Evolutionary conservation across 805 yeast genomes (phyloP).

Genomic region (Candida ponderosae): DNA sequence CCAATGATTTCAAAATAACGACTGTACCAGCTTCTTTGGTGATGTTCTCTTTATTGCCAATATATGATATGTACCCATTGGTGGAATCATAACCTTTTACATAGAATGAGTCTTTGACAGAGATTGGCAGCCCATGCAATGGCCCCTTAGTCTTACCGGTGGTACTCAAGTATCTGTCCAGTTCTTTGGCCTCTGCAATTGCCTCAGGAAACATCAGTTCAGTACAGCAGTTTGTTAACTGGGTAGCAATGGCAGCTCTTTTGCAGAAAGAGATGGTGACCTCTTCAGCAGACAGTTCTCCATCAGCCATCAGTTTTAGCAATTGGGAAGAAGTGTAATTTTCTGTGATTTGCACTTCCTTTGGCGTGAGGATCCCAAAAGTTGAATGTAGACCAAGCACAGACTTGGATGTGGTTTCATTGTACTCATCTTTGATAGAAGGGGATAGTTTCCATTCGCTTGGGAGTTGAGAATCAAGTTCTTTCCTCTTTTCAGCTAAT

Average conservation of each 20-base stretch:
- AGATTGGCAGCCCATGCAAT: conserved; percentile 56
- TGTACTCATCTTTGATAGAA: no score
- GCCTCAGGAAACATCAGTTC: conserved; percentile 43
- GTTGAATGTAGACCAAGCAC: no score
- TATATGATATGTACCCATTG: conserved; percentile 29
- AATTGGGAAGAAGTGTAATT: no score
- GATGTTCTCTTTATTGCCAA: not conserved
- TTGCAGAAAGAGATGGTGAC: conserved; percentile 44
- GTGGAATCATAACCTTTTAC: conserved; percentile 36
- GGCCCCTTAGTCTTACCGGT: conserved; percentile 49
- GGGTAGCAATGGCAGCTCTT: conserved; percentile 45
- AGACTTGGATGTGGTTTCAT: no score
- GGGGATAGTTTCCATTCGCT: no score
- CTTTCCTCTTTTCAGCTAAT: no score
- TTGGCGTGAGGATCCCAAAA: no score
- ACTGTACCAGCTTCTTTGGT: conserved; percentile 1
- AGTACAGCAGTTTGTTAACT: conserved; percentile 25
- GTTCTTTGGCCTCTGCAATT: conserved; percentile 38
- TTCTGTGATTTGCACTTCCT: no score
- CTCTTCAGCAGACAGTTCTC: conserved; percentile 10
- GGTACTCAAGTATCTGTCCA: conserved; percentile 38
- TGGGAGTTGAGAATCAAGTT: no score
- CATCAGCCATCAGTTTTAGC: no score
- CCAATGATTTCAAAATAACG: conserved; percentile 21
- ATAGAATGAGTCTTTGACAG: conserved; percentile 34